Conservation (phyloP, 495 filamentous ascomycete species). For the Pseudotulostoma volvatum region DNA sequence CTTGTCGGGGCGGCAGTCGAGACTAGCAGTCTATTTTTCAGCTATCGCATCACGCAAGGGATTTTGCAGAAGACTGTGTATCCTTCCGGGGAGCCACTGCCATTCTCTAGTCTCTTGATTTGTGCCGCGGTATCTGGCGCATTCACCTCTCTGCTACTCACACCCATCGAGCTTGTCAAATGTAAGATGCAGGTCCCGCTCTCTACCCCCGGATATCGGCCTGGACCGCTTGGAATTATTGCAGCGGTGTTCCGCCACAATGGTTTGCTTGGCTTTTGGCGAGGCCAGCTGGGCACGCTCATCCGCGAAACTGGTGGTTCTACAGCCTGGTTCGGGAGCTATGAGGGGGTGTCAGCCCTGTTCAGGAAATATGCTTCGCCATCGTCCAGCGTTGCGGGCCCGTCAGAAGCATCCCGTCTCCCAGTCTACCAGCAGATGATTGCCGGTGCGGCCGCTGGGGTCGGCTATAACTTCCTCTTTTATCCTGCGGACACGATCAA, state of each 20-base stretch:
- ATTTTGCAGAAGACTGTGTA: slow-evolving; percentile 42
- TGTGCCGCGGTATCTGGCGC: slow-evolving; percentile 78
- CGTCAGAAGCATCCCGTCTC: slow-evolving; percentile 8
- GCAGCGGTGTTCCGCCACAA: slow-evolving; percentile 61
- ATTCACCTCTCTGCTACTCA: slow-evolving; percentile 77
- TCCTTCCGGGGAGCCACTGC: slow-evolving; percentile 36
- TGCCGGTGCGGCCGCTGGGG: slow-evolving; percentile 79
- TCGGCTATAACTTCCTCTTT: slow-evolving; percentile 91
- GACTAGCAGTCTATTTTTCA: slow-evolving; percentile 88
- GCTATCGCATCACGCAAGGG: slow-evolving; percentile 55
- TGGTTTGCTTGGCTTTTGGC: slow-evolving; percentile 81
- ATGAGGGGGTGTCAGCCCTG: slow-evolving; percentile 59
- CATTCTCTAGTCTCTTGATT: slow-evolving; percentile 52
- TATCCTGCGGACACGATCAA: slow-evolving; percentile 97
- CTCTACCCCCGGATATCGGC: slow-evolving; percentile 20
- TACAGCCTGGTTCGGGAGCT: slow-evolving; percentile 89
- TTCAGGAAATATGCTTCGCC: slow-evolving; percentile 36
- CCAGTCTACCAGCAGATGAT: slow-evolving; percentile 64
- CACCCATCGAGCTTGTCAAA: slow-evolving; percentile 93
- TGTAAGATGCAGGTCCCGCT: slow-evolving; percentile 87
- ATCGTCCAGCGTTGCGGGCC: slow-evolving; percentile 2
- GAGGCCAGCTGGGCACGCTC: slow-evolving; percentile 81
- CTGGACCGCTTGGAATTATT: slow-evolving; percentile 46
- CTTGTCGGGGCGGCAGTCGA: slow-evolving; percentile 84
- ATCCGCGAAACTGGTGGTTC: slow-evolving; percentile 87